A percentile compares a stretch with the other conserved stretches of the same genome.
These are phyloP conservation scores for Hyphodiscus hymeniophilus DNA, from an alignment of 495 filamentous ascomycete genomes.

Conservation along the genomic window DNA sequence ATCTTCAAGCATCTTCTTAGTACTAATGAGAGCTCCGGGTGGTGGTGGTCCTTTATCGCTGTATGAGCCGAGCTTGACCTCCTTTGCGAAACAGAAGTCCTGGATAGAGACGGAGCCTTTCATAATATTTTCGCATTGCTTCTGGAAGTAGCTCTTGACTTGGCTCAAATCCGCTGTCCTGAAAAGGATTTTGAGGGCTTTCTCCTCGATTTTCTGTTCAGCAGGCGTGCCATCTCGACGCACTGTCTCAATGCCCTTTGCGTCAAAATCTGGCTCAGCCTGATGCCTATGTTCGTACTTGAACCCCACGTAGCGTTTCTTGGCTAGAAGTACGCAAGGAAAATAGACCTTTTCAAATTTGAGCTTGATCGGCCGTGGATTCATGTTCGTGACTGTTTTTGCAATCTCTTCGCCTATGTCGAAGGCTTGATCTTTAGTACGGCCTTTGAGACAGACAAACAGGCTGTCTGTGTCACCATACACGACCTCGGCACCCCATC, in stretches of 20 bases:
- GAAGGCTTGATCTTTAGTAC: constrained; percentile 81
- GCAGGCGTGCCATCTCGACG: constrained; percentile 90
- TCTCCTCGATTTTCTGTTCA: constrained; percentile 96
- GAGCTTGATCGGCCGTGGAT: constrained; percentile 87
- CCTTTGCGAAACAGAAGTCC: constrained; percentile 90
- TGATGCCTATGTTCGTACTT: constrained; percentile 83
- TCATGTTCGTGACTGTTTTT: constrained; percentile 78
- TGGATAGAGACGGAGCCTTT: constrained; percentile 78
- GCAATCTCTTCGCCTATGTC: constrained; percentile 89
- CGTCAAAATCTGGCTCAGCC: constrained; percentile 83
- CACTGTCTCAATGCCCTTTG: constrained; percentile 97
- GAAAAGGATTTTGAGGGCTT: constrained; percentile 76
- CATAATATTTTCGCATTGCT: constrained; percentile 91
- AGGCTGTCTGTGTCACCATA: constrained; percentile 97
- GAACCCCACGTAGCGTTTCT: constrained; percentile 97
- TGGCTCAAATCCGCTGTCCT: constrained; percentile 80
- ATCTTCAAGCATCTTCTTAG: constrained; percentile 77
- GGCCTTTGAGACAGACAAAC: constrained; percentile 86
- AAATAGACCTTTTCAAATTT: constrained; percentile 99
- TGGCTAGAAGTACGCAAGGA: constrained; percentile 86
- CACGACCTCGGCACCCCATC: constrained; percentile 92
- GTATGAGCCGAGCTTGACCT: constrained; percentile 87
- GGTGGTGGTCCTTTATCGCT: constrained; percentile 71
- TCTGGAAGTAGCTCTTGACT: constrained; percentile 87
- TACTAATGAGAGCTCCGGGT: constrained; percentile 80